Evolutionary conservation across 2,329 filamentous ascomycete genomes (phyloP).

Genomic region (Ciborinia camelliae): DNA sequence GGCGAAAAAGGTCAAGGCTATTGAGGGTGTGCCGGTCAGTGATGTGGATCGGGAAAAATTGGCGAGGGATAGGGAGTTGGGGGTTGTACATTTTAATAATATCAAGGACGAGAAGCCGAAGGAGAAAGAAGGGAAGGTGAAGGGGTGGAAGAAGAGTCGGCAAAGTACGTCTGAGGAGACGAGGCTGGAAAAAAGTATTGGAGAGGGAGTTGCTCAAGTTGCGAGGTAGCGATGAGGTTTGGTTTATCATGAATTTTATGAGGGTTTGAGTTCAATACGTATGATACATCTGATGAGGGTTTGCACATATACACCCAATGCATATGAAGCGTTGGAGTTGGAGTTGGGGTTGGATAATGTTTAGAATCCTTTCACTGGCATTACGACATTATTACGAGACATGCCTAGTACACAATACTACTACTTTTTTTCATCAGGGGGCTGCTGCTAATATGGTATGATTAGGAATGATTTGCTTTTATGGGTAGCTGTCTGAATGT

Average conservation of each 20-base stretch:
- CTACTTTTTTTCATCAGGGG: too few species aligned
- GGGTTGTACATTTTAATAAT: slow-evolving; percentile 58
- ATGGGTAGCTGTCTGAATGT: too few species aligned
- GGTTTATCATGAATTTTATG: neutral
- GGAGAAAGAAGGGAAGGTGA: slow-evolving; percentile 37
- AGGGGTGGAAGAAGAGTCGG: slow-evolving; percentile 13
- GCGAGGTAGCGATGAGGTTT: neutral
- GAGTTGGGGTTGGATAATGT: neutral
- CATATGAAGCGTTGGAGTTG: neutral
- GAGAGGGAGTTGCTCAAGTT: neutral
- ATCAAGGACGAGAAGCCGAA: slow-evolving; percentile 51
- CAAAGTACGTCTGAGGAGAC: neutral
- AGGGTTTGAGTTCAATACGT: neutral
- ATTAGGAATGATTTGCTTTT: neutral
- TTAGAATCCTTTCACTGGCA: neutral
- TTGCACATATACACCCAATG: neutral
- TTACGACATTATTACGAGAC: neutral
- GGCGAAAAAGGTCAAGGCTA: slow-evolving; percentile 65
- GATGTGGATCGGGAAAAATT: slow-evolving; percentile 52
- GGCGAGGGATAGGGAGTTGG: slow-evolving; percentile 50
- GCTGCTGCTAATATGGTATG: neutral
- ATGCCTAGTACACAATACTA: neutral
- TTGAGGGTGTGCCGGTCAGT: slow-evolving; percentile 67
- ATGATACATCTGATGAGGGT: neutral
- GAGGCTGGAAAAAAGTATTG: neutral